These are phyloP conservation scores for Hura crepitans DNA, from an alignment of 441 rosid species.

Conservation along the genomic window DNA sequence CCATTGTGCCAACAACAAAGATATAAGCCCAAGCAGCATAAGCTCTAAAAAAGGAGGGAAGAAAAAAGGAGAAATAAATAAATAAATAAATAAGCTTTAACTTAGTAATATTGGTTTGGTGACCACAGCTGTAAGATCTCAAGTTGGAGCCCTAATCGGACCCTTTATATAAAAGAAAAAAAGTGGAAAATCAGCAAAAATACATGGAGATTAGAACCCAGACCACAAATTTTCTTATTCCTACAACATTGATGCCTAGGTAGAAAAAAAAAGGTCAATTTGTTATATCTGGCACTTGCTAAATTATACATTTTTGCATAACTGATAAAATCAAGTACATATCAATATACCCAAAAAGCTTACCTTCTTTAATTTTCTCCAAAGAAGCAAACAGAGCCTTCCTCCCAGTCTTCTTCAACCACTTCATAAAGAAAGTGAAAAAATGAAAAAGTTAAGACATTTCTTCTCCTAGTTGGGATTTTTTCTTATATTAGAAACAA, in stretches of 20 bases:
- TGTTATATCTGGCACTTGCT: too few relatives aligned
- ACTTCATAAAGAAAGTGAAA: constrained; percentile 40
- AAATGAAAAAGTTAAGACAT: too few relatives aligned
- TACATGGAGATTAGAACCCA: constrained; percentile 19
- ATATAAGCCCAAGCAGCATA: constrained; percentile 97
- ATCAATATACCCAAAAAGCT: constrained; percentile 3
- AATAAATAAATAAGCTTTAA: too few relatives aligned
- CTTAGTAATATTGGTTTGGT: too few relatives aligned
- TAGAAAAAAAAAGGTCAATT: background rate
- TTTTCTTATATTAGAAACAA: too few relatives aligned
- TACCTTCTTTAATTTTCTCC: constrained; percentile 94
- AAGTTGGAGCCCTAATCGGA: too few relatives aligned
- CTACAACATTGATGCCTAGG: background rate
- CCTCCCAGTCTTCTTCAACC: constrained; percentile 83
- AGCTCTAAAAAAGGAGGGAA: constrained; percentile 50
- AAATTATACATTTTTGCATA: too few relatives aligned
- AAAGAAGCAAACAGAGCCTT: constrained; percentile 79
- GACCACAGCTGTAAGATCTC: too few relatives aligned
- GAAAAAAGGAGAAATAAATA: constrained; percentile 14
- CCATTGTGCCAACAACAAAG: constrained; percentile 84
- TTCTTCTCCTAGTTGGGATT: constrained; percentile 1
- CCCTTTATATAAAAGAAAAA: too few relatives aligned
- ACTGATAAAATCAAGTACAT: too few relatives aligned
- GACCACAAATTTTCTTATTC: background rate
- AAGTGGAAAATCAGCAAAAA: constrained; percentile 7